phyloP scores from a whole-genome alignment of 768 basidiomycete species.

The Mycena leptocephala region DNA sequence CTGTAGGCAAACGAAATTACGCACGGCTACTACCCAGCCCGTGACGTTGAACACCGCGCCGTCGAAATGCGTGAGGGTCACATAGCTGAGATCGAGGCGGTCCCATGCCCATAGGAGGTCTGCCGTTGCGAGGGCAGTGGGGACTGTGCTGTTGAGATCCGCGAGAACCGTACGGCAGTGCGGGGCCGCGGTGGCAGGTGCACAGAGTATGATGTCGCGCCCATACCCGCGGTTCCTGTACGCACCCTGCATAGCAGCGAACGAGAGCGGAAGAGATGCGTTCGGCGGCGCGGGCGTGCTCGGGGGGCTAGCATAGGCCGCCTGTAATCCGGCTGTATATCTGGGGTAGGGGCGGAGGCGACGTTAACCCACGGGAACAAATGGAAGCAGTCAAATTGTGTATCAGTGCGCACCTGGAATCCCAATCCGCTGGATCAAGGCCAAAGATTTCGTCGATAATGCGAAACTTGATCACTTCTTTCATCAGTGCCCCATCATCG shows the following conservation, averaged over 20 bases:
- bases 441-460: neutral
- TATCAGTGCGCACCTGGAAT: neutral
- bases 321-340: too few species aligned
- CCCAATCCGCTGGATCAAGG: neutral
- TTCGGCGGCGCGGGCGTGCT: neutral
- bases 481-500: neutral
- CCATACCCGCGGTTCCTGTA: too few species aligned
- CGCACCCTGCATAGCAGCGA: neutral
- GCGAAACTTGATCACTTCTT: constrained; percentile 8
- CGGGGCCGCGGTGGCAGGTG: neutral
- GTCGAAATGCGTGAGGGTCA: neutral
- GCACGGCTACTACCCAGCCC: neutral
- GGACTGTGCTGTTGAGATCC: neutral
- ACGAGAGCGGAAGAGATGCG: neutral
- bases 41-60: neutral
- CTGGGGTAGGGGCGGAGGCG: too few species aligned
- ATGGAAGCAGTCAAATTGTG: too few species aligned
- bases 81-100: neutral
- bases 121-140: neutral
- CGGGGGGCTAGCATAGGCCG: neutral
- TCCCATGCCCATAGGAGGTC: constrained; percentile 6
- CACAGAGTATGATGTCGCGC: too few species aligned
- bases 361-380: too few species aligned
- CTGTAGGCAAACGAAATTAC: too few species aligned
- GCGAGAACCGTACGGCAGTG: neutral